Percentiles rank a stretch among this genome's conserved stretches.
Evolutionary conservation across 495 filamentous ascomycete species (phyloP).

Genomic region (Viridothelium virens): DNA sequence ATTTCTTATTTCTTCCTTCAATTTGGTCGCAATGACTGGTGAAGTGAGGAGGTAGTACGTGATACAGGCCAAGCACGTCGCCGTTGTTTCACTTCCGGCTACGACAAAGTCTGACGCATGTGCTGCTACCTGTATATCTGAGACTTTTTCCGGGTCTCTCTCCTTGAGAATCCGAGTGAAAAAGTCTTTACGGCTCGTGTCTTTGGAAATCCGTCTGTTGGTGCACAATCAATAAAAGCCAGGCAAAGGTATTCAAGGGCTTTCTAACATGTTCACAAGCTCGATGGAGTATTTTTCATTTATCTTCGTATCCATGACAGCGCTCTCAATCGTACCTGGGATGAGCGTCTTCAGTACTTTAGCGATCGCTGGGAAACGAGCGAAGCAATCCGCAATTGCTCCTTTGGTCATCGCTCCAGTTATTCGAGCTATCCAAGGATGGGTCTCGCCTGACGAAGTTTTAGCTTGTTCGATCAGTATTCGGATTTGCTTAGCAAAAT

Average conservation of each 20-base stretch:
- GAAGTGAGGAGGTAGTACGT: slow-evolving; percentile 26
- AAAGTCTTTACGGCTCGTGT: slow-evolving; percentile 25
- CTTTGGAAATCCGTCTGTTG: neutral
- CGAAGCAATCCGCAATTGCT: slow-evolving; percentile 9
- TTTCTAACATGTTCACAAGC: too few relatives aligned
- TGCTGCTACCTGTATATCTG: slow-evolving; percentile 28
- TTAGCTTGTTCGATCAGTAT: neutral
- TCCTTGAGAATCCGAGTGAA: slow-evolving; percentile 32
- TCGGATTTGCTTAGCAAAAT: slow-evolving; percentile 13
- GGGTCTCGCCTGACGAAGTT: slow-evolving; percentile 13
- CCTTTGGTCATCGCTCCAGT: neutral
- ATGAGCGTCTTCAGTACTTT: slow-evolving; percentile 7
- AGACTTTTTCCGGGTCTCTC: slow-evolving; percentile 28
- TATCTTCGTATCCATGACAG: neutral
- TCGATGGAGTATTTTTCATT: slow-evolving; percentile 22
- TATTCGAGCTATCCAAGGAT: slow-evolving; percentile 5
- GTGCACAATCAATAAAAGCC: too few relatives aligned
- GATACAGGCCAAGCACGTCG: slow-evolving; percentile 27
- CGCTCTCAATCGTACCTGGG: neutral
- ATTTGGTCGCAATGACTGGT: slow-evolving; percentile 15
- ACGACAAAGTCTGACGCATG: slow-evolving; percentile 34
- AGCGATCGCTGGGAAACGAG: neutral
- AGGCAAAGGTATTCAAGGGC: too few relatives aligned
- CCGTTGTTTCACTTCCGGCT: slow-evolving; percentile 33
- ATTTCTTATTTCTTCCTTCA: slow-evolving; percentile 23